Percentiles rank a stretch among this genome's conserved stretches.
phyloP scores from a whole-genome alignment of 768 basidiomycete species.

The Boletus pseudo-olivaceus region DNA sequence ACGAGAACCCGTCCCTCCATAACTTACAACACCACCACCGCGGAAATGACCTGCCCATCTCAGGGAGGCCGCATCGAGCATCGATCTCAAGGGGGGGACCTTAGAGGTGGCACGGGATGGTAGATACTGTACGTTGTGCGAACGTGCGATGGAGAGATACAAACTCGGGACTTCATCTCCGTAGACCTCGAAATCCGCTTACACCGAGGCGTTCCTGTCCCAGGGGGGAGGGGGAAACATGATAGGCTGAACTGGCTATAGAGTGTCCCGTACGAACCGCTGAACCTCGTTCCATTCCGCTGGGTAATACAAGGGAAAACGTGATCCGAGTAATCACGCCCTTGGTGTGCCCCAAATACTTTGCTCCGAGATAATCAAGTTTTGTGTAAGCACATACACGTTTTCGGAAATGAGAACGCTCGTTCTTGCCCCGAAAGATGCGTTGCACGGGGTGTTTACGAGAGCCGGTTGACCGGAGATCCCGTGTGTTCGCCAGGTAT shows the following conservation, averaged over 20 bases:
- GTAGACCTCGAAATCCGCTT: slow-evolving; percentile 22
- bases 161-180: slow-evolving; percentile 26
- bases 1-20: slow-evolving; percentile 2
- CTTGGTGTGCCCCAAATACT: slow-evolving; percentile 10
- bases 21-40: slow-evolving; percentile 7
- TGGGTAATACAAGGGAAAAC: slow-evolving; percentile 7
- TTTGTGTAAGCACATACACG: slow-evolving; percentile 2
- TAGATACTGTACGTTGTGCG: slow-evolving; percentile 14
- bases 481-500: slow-evolving; percentile 1
- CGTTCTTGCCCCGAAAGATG: slow-evolving; percentile 4
- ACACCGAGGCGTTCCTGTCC: slow-evolving; percentile 29
- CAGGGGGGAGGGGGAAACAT: slow-evolving; percentile 8
- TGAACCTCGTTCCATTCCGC: slow-evolving; percentile 9
- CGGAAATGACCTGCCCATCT: slow-evolving; percentile 24
- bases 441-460: slow-evolving; percentile 10
- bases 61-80: slow-evolving; percentile 13
- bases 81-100: slow-evolving; percentile 14
- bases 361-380: slow-evolving; percentile 15
- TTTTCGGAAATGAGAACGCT: slow-evolving; percentile 20
- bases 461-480: slow-evolving; percentile 8
- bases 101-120: slow-evolving; percentile 3
- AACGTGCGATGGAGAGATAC: slow-evolving; percentile 26
- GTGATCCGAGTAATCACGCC: slow-evolving; percentile 7
- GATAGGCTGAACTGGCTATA: slow-evolving; percentile 24
- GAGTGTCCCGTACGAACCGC: slow-evolving; percentile 14